Conservation (phyloP, 2,329 filamentous ascomycete species). For the Diaporthe citriasiana region DNA sequence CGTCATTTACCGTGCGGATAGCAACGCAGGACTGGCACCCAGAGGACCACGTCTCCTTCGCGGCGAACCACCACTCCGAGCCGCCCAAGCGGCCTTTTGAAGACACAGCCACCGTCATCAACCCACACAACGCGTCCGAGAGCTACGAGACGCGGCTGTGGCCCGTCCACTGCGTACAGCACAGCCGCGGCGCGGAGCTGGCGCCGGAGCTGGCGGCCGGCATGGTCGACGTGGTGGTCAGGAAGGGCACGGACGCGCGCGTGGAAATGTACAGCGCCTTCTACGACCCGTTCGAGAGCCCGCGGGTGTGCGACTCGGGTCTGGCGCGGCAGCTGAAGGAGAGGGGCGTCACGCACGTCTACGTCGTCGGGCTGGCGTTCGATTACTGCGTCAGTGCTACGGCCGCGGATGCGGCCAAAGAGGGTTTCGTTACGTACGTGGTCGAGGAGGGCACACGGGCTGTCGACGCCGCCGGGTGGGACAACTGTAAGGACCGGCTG, state of each 20-base stretch:
- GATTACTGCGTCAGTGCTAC: constrained; percentile 92
- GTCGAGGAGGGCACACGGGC: constrained; percentile 83
- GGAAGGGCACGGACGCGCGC: constrained; percentile 81
- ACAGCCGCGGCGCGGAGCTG: constrained; percentile 78
- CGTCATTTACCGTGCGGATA: constrained; percentile 80
- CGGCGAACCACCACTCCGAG: constrained; percentile 75
- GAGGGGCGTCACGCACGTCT: constrained; percentile 80
- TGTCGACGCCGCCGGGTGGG: constrained; percentile 76
- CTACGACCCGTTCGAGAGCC: constrained; percentile 80
- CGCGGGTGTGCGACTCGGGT: constrained; percentile 72
- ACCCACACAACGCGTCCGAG: constrained; percentile 75
- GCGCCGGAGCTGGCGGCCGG: constrained; percentile 77
- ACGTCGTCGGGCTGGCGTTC: constrained; percentile 85
- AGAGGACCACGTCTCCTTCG: constrained; percentile 86
- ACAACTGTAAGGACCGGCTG: constrained; percentile 66
- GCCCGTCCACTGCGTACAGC: constrained; percentile 91
- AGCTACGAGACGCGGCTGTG: constrained; percentile 80
- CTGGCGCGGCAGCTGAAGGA: constrained; percentile 71
- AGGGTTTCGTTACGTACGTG: constrained; percentile 83
- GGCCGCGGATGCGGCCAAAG: constrained; percentile 80
- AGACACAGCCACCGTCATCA: constrained; percentile 73
- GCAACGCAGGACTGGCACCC: constrained; percentile 97
- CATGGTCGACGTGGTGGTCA: constrained; percentile 75
- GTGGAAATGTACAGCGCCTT: constrained; percentile 98
- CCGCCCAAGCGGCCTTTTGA: constrained; percentile 74